phyloP scores from a whole-genome alignment of 1,139 yeast species.

The Blastobotrys serpentis region DNA sequence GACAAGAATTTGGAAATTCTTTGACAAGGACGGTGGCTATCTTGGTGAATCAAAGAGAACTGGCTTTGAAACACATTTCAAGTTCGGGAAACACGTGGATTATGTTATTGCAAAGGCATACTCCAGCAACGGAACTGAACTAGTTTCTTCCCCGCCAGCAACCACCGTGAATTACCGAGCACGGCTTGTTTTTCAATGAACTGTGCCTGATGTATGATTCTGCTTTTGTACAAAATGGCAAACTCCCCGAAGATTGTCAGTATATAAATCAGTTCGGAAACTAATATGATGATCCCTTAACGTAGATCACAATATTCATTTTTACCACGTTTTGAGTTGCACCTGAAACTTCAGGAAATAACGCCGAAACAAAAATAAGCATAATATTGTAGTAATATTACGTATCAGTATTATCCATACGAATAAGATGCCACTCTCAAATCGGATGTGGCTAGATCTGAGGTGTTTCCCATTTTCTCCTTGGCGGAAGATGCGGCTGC shows the following conservation, averaged over 20 bases:
- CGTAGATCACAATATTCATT: neutral
- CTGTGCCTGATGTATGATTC: neutral
- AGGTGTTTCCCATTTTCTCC: too few relatives aligned
- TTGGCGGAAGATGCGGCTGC: too few relatives aligned
- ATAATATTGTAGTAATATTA: too few relatives aligned
- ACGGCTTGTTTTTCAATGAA: neutral
- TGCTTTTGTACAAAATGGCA: neutral
- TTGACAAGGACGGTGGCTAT: conserved; percentile 23
- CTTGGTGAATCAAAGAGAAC: conserved; percentile 32
- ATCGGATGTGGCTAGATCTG: too few relatives aligned
- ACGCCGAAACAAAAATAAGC: too few relatives aligned
- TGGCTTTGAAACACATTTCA: conserved; percentile 39
- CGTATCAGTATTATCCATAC: too few relatives aligned
- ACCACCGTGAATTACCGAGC: neutral
- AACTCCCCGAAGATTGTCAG: neutral
- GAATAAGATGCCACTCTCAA: too few relatives aligned
- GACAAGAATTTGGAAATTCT: conserved; percentile 38
- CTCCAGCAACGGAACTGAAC: conserved; percentile 25
- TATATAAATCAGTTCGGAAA: neutral
- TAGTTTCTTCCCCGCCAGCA: neutral
- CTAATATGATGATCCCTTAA: neutral
- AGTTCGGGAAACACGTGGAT: conserved; percentile 14
- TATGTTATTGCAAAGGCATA: conserved; percentile 34
- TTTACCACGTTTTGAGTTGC: neutral
- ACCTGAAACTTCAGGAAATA: neutral